A percentile compares a stretch with the other conserved stretches of the same genome.
These are phyloP conservation scores for Pontederia crassipes DNA, from an alignment of 176 grass and related monocot species.

Conservation along the genomic window DNA sequence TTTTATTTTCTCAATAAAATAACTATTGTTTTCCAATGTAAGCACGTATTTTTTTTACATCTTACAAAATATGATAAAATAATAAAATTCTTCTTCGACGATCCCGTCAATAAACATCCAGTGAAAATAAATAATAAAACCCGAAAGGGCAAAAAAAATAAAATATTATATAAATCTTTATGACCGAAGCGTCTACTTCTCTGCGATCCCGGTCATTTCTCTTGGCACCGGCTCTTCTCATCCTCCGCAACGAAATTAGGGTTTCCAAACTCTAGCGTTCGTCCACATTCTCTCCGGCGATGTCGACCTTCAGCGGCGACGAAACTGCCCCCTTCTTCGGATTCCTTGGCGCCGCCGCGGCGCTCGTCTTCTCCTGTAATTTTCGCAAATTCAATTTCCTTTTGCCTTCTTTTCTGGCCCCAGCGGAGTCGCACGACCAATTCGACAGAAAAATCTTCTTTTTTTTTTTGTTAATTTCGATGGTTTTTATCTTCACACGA, in stretches of 20 bases:
- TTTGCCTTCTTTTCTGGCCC: neutral
- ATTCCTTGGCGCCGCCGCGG: slow-evolving; percentile 7
- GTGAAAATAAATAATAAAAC: no score
- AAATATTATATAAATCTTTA: no score
- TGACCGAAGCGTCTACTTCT: neutral
- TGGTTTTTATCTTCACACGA: neutral
- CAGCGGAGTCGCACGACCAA: no score
- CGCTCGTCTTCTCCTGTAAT: slow-evolving; percentile 14
- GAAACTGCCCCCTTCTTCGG: slow-evolving; percentile 15
- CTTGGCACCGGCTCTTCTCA: neutral
- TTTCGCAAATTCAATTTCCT: neutral
- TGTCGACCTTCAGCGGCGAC: slow-evolving; percentile 15
- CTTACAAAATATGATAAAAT: no score
- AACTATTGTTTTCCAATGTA: no score
- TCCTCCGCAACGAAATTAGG: neutral
- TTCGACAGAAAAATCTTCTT: neutral
- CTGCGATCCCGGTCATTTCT: neutral
- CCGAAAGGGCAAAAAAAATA: no score
- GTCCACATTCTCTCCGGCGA: neutral
- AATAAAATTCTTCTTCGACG: no score
- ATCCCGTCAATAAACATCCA: no score
- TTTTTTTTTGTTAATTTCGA: no score
- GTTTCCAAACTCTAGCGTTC: no score
- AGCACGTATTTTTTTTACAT: no score
- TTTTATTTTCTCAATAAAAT: no score